A percentile compares a stretch with the other conserved stretches of the same genome.
Evolutionary conservation across 2,329 filamentous ascomycete species (phyloP).

Genomic region (Colletotrichum godetiae): DNA sequence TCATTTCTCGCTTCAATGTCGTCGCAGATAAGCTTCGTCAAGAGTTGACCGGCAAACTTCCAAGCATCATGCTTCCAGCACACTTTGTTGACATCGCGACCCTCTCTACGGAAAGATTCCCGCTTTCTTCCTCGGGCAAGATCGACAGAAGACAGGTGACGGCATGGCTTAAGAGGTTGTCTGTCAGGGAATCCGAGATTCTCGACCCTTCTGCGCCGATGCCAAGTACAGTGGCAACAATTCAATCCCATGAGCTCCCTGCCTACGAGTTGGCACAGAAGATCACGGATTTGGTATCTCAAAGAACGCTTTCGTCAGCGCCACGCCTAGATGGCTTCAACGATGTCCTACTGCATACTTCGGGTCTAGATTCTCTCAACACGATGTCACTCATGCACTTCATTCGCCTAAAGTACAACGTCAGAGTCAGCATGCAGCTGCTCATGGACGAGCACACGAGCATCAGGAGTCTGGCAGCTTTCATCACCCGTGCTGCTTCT

Average conservation of each 20-base stretch:
- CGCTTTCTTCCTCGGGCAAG: background rate
- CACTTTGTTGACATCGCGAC: constrained; percentile 5
- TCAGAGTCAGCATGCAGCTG: constrained; percentile 21
- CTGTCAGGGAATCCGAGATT: background rate
- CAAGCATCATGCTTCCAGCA: constrained; percentile 11
- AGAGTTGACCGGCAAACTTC: background rate
- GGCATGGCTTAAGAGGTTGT: background rate
- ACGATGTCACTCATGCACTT: constrained; percentile 34
- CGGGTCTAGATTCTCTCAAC: constrained; percentile 25
- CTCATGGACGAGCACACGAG: constrained; percentile 24
- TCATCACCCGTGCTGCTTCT: background rate
- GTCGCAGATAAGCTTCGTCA: background rate
- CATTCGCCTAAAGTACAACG: background rate
- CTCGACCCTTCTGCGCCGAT: background rate
- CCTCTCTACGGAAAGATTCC: background rate
- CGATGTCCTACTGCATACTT: background rate
- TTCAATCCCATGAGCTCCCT: background rate
- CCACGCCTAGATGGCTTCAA: background rate
- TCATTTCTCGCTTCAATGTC: background rate
- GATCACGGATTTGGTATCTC: background rate
- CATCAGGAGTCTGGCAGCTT: constrained; percentile 9
- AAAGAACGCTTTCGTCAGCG: background rate
- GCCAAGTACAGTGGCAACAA: background rate
- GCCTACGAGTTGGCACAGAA: constrained; percentile 19
- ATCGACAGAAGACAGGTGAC: background rate